phyloP scores from a whole-genome alignment of 2,329 filamentous ascomycete species.

The Sclerotiophoma versabilis region DNA sequence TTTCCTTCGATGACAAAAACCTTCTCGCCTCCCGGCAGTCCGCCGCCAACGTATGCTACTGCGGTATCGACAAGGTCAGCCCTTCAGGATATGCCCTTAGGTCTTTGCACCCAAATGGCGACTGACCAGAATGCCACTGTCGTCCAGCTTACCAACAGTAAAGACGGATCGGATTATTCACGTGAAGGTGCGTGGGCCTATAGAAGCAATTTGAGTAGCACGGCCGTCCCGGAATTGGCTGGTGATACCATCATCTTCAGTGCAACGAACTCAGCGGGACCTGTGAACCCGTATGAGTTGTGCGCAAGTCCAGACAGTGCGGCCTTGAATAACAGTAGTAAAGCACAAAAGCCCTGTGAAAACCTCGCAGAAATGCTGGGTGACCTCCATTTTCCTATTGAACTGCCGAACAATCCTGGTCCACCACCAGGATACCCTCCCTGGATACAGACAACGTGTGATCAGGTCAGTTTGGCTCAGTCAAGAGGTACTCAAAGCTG shows the following conservation, averaged over 20 bases:
- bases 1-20: background rate
- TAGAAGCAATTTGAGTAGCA: background rate
- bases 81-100: background rate
- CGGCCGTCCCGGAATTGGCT: conserved; percentile 16
- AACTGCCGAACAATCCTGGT: conserved; percentile 14
- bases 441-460: background rate
- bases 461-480: background rate
- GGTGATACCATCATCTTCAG: conserved; percentile 22
- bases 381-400: conserved; percentile 15
- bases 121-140: background rate
- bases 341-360: background rate
- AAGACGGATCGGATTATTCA: background rate
- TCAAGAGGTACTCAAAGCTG: background rate
- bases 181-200: background rate
- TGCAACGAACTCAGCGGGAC: conserved; percentile 28
- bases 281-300: conserved; percentile 28
- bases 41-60: conserved; percentile 5
- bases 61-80: background rate
- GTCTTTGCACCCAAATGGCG: too few relatives aligned
- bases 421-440: conserved; percentile 7
- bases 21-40: background rate
- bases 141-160: background rate
- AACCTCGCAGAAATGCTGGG: conserved; percentile 18
- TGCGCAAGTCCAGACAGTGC: background rate
- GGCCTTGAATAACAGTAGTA: background rate